Base-by-base conservation (phyloP, 257 asterid species). In the Linderniella brevidens region DNA sequence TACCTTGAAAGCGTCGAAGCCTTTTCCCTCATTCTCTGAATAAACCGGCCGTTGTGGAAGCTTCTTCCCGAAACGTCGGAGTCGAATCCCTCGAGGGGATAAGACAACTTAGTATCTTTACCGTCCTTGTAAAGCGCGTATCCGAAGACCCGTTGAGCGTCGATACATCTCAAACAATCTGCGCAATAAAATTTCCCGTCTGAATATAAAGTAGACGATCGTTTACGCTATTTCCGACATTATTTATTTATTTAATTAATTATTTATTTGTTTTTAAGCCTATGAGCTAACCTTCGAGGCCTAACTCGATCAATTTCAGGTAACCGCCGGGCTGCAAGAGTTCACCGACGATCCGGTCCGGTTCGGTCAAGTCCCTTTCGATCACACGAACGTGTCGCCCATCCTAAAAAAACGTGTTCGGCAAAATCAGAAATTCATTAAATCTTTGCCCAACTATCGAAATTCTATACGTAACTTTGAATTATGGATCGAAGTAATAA, bases 321-420 rank as follows among this genome's bases (percentile, higher is more conserved):
- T 80, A 84, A 12, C 95, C 95, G 11, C 90, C 92, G 7, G 95
- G 95, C 54, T 84, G 93, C 54, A 84, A 61, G 50, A 80, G 86
- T 58, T 80, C 95, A 3, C 95, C 95, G 1, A 77, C 90, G 4
- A 80, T 80, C 17, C 95, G 85, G 62, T 84, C 86, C 18, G 79
- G 95, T 67, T 80, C 93, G 0, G 65, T 68, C 57, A 84, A 55
- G 76, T 84, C 93, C 55, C 95, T 74, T 60, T 84, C 93, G 12
- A 84, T 77, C 65, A 80, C 82, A 47, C 54, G 90, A 50, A 84
- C 86, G 37, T 65, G 66, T 5, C 82, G 74, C 1, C 95, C 92
- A 25, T 43, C 48, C 48, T 43, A 18, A 2, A 8, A 37, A 10
- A 39, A 25, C 32, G 32, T 25, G 6, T 25, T 25, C 32, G 32